A percentile compares a stretch with the other conserved stretches of the same genome.
These are phyloP conservation scores for Eucalyptus curtisii DNA, from an alignment of 345 rosid genomes.

Conservation along the genomic window DNA sequence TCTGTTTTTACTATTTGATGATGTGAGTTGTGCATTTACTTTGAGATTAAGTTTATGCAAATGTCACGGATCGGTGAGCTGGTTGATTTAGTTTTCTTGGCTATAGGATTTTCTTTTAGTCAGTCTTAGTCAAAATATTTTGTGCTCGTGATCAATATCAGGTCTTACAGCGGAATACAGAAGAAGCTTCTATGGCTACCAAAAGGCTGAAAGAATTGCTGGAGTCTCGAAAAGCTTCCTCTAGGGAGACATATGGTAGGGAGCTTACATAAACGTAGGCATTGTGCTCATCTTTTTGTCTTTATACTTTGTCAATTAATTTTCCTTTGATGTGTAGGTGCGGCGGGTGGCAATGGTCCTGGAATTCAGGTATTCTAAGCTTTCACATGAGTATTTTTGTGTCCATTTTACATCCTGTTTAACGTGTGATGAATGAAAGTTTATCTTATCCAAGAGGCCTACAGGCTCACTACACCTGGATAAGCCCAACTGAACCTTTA, in stretches of 20 bases:
- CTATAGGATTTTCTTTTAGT: no score
- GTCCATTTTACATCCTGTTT: background rate
- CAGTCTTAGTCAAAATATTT: background rate
- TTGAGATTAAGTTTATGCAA: no score
- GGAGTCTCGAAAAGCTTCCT: conserved; percentile 70
- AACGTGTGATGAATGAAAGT: background rate
- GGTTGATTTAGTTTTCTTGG: no score
- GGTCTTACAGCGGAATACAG: conserved; percentile 96
- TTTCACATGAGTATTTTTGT: background rate
- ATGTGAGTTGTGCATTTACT: no score
- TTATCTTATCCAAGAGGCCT: background rate
- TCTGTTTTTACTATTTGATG: no score
- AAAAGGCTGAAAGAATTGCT: conserved; percentile 90
- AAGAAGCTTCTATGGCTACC: conserved; percentile 95
- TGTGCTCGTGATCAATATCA: conserved; percentile 2
- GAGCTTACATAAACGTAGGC: background rate
- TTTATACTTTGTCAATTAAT: background rate
- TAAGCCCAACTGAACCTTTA: background rate
- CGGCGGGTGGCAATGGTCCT: conserved; percentile 50
- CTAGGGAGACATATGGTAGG: conserved; percentile 46
- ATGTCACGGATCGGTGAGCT: no score
- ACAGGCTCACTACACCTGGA: background rate
- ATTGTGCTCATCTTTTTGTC: background rate
- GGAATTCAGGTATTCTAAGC: conserved; percentile 62
- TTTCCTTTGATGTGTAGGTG: conserved; percentile 17